Conservation (phyloP, 2,329 filamentous ascomycete species). For the Fusarium sp. region DNA sequence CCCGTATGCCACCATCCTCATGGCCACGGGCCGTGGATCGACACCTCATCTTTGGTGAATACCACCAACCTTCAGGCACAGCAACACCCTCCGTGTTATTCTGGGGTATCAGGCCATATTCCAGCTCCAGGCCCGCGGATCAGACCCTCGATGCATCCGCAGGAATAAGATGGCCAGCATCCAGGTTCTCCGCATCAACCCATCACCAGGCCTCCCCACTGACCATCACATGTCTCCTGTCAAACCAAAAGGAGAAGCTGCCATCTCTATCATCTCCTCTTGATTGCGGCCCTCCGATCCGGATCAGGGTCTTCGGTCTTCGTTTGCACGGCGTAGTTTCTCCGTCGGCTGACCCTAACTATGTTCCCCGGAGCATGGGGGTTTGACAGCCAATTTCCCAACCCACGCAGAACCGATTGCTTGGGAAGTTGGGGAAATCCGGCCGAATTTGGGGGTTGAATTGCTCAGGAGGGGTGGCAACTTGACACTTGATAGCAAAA, state of each 20-base stretch:
- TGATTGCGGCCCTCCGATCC: constrained; percentile 38
- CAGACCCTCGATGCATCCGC: constrained; percentile 36
- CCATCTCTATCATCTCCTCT: constrained; percentile 14
- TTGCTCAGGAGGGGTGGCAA: constrained; percentile 1
- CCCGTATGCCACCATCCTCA: constrained; percentile 19
- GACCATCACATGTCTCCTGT: constrained; percentile 35
- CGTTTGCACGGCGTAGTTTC: constrained; percentile 28
- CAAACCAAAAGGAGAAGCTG: constrained; percentile 31
- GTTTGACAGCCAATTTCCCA: constrained; percentile 3
- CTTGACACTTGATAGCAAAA: constrained; percentile 12
- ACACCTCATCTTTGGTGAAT: constrained; percentile 22
- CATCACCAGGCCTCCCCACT: constrained; percentile 37
- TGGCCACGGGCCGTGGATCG: constrained; percentile 28
- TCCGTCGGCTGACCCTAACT: constrained; percentile 35
- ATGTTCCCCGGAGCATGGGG: constrained; percentile 29
- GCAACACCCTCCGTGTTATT: neutral
- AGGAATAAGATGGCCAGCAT: constrained; percentile 28
- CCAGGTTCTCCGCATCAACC: constrained; percentile 42
- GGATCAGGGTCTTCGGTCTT: constrained; percentile 22
- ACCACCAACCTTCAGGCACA: constrained; percentile 26
- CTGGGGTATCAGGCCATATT: neutral
- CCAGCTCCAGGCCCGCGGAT: constrained; percentile 28
- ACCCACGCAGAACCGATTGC: constrained; percentile 21
- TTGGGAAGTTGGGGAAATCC: constrained; percentile 37
- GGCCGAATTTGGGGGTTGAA: constrained; percentile 30